Evolutionary conservation across 176 grass and related monocot species (phyloP), one percentile per base, ranked within the genome.

Genomic region (Triticum turgidum): DNA sequence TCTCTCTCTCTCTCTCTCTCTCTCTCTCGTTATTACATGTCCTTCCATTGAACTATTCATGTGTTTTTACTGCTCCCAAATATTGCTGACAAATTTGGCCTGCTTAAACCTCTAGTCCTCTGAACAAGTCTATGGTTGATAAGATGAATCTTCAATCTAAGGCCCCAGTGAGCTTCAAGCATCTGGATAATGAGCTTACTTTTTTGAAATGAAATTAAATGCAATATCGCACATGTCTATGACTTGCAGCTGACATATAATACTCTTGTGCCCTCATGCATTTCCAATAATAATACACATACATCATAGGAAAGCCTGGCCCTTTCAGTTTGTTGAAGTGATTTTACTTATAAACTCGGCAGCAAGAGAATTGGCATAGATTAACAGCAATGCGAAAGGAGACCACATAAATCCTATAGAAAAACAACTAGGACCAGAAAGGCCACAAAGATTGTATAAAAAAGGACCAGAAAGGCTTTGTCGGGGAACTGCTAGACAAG

Each of bases 191-290:
- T 29, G 63, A 49, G 51, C 20, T 82, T 76, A 20, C 63, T 45
- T 78, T 82, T 84, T 4, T 32, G n/a, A 47, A 37, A 69, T 83
- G 49, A 44, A 80, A 72, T 49, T 69, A 68, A 68, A 69, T 62
- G 15, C 52, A 83, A 24, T 39, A 61, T 2, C 35, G 9, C 54
- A 63, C 22, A 79, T 72, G 56, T 81, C 38, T 74, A 74, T 76
- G 29, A 85, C 20, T 86, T 1, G 71, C 77, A 47, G 33, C 38
- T 18, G 24, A 75, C 42, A 37, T 65, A 74, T 49, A 49, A 24
- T 75, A 13, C 72, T 29, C 38, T 44, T 51, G 72, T 75, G 72
- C 42, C 22, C 72, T 51, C 24, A 51, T 25, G 39, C 71, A 74
- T 75, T 62, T 75, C 13, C 13, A 47, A 13, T 74, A 74, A 14